Evolutionary conservation across 768 basidiomycete genomes (phyloP), one percentile per base, ranked within the genome.

Genomic region (Leccinum olivaceopallidum): DNA sequence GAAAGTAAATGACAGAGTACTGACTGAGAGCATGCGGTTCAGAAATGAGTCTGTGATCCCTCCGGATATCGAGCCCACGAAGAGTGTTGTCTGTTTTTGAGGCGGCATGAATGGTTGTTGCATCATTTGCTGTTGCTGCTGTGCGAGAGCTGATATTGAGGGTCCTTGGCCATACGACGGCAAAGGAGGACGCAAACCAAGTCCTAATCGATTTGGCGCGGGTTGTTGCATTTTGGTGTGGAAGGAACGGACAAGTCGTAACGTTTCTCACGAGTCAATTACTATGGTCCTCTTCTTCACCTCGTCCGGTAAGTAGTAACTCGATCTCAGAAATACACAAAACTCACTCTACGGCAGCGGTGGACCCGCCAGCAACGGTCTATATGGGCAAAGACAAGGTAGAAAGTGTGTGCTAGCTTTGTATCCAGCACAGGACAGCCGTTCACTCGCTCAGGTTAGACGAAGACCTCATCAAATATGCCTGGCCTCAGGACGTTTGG

Each of bases 381-480:
- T 98, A 96, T 75, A 97, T 98, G 95, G 95, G 96, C 30, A 87
- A 86, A 71, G 96, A 99, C 82, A 98, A 99, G 78, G 89, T 94
- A 61, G 93, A 97, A 79, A 94, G 92, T 94, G 68, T 69, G 89
- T 79, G 13, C 18, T 22, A 2, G 22, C 42, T n/a, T 52, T 39
- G 20, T 36, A n/a, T 7, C 24, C 18, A n/a, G 36, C 50, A 6
- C 53, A 22, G 28, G 30, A 9, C 59, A 58, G 58, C 59, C 53
- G 16, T 52, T 73, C 59, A 75, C 60, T 36, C 64, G 58, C 54
- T 55, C 59, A 67, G 63, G 61, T 61, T 72, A 98, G 96, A 99
- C 77, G 96, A 98, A 73, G 95, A 97, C 53, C 77, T 98, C 54
- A 94, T 98, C 68, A 91, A 86, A 75, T 97, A 94, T 68, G 95